Evolutionary conservation across 2,329 filamentous ascomycete genomes (phyloP), one percentile per base, ranked within the genome.

Genomic region (Conoideocrella luteorostrata): DNA sequence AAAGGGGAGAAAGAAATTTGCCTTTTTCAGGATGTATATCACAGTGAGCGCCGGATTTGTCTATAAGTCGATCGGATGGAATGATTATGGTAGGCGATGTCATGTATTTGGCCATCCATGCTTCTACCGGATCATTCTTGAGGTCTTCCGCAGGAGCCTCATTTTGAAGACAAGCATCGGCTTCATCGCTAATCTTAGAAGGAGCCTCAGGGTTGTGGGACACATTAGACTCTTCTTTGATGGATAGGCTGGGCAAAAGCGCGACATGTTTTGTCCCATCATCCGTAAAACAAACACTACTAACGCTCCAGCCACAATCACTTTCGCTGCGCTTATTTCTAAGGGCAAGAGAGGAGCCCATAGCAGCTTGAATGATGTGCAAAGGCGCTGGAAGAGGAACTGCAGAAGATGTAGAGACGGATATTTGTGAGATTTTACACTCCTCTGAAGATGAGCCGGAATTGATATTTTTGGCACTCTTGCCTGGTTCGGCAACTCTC

Each of bases 11-110:
- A 13, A 69, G 24, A 4, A 71, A 49, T 4, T 42, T 7, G 4
- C 70, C 70, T 0, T 56, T 65, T 2, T 35, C 17, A 0, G 69
- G 56, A 39, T 74, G 52, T 3, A 74, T 53, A 15, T 69, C 69
- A 18, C 55, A 55, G 7, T 40, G 9, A 13, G 26, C 35, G 22
- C 23, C 23, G 20, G 9, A 24, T 21, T 17, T 7, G 7, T 39
- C 11, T 11, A 20, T 9, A 20, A 43, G 20, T 23, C 18, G 17
- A 4, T 32, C 35, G 12, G 17, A 18, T 12, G 40, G 9, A 24
- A 46, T 15, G 6, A 23, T 3, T 9, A 36, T 5, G 13, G 30
- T 39, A 11, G 44, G 36, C 12, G 35, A 39, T 10, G 26, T 29
- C 12, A 36, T 9, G 21, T 34, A 28, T 18, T 40, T 40, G 40